Evolutionary conservation across 805 yeast genomes (phyloP), one percentile per base, ranked within the genome.

Genomic region (Yarrowia porcina): DNA sequence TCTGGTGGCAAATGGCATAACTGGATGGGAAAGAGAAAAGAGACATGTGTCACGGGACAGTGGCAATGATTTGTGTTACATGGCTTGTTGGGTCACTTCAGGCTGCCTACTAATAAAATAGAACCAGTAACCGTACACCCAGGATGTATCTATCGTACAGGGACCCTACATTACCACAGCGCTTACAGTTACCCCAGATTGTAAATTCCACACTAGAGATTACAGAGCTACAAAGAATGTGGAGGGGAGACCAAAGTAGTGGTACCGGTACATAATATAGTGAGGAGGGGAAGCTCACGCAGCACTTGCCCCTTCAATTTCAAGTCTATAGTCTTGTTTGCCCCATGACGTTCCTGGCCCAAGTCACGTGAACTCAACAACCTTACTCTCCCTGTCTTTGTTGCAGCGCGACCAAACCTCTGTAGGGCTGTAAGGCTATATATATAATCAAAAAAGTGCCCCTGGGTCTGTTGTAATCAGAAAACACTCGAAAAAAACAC

Each of bases 321-420:
- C 38, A 17, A 18, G 27, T 30, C 27, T 1, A 28, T 21, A 15
- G 41, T 10, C 39, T 21, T n/a, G 39, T 28, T 49, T 49, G 20
- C 30, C 56, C 27, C 56, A 49, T 49, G 39, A 49, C 54, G 39
- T 49, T 32, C 56, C 23, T 21, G 56, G 39, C n/a, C 6, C 3
- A n/a, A 23, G 33, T 52, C 59, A 52, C 59, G 59, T 52, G 59
- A 10, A 21, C 59, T 52, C 59, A 52, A 52, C 59, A 52, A 52
- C 42, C 15, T 36, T 52, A 45, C 33, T 17, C 7, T 8, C 23
- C 35, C 32, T 18, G 36, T 30, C 36, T 45, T 45, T 45, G 52
- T 45, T 30, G 25, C 23, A 27, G 9, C 23, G 52, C 36, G 52
- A 45, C 52, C 32, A 25, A 17, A 3, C 11, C 21, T 25, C 20